A percentile compares a stretch with the other conserved stretches of the same genome.
Evolutionary conservation across 1,284 basidiomycete genomes (phyloP).

Genomic region (Cystobasidium pallidum): DNA sequence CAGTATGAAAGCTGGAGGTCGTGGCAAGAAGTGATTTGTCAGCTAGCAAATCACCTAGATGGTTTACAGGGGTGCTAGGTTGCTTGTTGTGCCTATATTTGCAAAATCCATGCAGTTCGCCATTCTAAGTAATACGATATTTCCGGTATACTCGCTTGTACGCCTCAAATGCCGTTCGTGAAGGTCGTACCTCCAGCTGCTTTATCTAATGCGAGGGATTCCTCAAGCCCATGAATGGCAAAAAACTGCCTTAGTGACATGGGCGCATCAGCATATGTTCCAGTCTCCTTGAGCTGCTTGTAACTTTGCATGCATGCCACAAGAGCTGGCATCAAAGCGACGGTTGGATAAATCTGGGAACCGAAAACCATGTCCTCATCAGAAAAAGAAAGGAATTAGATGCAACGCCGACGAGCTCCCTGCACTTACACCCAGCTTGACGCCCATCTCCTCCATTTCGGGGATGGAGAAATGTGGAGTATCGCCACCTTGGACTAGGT

Average conservation of each 20-base stretch:
- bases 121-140: too few relatives aligned
- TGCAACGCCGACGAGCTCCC: background rate
- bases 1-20: slow-evolving; percentile 25
- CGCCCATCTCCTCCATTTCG: slow-evolving; percentile 70
- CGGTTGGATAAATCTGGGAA: slow-evolving; percentile 16
- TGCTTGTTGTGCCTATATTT: background rate
- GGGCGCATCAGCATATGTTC: background rate
- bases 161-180: slow-evolving; percentile 4
- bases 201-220: slow-evolving; percentile 7
- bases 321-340: slow-evolving; percentile 3
- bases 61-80: background rate
- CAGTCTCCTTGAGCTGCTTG: slow-evolving; percentile 12
- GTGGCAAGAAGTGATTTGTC: background rate
- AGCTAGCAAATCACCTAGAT: too few relatives aligned
- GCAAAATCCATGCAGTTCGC: background rate
- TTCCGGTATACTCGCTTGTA: too few relatives aligned
- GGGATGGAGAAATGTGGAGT: slow-evolving; percentile 71
- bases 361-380: background rate
- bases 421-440: slow-evolving; percentile 61
- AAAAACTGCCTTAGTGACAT: slow-evolving; percentile 8
- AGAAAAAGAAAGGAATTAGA: background rate
- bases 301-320: slow-evolving; percentile 4
- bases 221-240: background rate
- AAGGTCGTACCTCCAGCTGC: background rate
- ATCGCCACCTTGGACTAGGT: slow-evolving; percentile 74